Base-by-base conservation (phyloP, 164 flowering plant species). In the Kingdonia uniflora region DNA sequence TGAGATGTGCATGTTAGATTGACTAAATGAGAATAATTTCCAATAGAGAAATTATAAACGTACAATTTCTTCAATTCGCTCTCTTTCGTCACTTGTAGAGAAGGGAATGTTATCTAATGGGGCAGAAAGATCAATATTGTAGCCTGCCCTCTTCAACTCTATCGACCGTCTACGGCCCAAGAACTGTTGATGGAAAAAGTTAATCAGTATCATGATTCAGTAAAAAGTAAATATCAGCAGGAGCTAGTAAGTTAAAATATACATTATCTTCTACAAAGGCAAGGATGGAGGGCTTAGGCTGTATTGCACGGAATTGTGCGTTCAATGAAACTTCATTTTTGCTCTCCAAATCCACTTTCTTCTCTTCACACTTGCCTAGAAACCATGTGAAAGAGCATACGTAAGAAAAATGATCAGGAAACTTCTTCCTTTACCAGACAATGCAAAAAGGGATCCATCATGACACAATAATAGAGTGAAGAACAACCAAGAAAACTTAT, bases 261-360 rank as follows among this genome's bases (percentile, higher is more conserved):
- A 92, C 99, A 74, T 88, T 92, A 60, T 85, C 89, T 74, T 92
- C 89, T 48, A 92, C 99, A 71, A 71, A 86, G 20, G 85, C 64
- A 56, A 88, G 82, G 62, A 92, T 81, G 15, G 88, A 83, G 16
- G 81, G 74, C 60, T 82, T 86, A 25, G 99, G 96, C 49, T 77
- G 71, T 68, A 92, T 92, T 49, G 95, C 96, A 65, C 97, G 94
- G 59, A 92, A 92, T 60, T 82, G 84, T n/a, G 96, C 99, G 80
- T 92, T 88, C 66, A 45, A 65, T 45, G 99, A 88, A 52, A 82
- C 48, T 57, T 75, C 74, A 60, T 37, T 62, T 41, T 68, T 51
- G 62, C 74, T 51, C 61, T 74, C 78, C 15, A 8, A 22, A 54
- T 74, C 66, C 26, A 66, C 65, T 58, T 70, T 63, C 66, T 76